phyloP scores from a whole-genome alignment of 495 filamentous ascomycete genomes.

The Talaromyces ruber region DNA sequence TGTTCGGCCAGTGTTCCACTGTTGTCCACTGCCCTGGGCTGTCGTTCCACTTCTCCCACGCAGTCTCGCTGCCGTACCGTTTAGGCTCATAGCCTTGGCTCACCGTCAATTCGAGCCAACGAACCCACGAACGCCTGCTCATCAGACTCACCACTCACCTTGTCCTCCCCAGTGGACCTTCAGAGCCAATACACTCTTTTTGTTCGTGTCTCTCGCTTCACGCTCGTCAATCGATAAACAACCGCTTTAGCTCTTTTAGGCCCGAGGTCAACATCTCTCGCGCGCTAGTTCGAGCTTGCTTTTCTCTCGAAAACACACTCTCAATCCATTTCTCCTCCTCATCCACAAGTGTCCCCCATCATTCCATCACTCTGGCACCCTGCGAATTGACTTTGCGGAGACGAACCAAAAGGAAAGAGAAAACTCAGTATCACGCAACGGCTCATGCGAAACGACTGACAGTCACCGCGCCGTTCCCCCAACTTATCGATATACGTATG shows the following conservation, averaged over 20 bases:
- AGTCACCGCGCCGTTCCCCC: neutral
- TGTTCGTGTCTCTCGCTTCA: slow-evolving; percentile 1
- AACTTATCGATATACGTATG: neutral
- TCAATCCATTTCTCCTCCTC: neutral
- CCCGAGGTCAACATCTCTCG: neutral
- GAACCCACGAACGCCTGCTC: slow-evolving; percentile 1
- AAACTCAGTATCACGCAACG: neutral
- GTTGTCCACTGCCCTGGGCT: neutral
- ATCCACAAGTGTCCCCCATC: neutral
- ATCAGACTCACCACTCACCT: neutral
- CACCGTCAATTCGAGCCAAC: slow-evolving; percentile 5
- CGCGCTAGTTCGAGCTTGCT: neutral
- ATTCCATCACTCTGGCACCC: neutral
- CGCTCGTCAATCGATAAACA: neutral
- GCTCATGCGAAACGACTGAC: neutral
- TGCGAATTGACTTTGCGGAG: neutral
- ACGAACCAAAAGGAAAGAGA: neutral
- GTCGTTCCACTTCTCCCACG: neutral
- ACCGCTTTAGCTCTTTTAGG: neutral
- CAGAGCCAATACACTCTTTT: slow-evolving; percentile 1
- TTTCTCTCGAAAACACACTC: neutral
- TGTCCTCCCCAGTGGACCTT: neutral
- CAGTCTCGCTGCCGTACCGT: neutral
- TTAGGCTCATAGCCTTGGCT: neutral
- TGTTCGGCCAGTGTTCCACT: neutral